These are phyloP conservation scores for Paraleonurus japonicus DNA, from an alignment of 257 asterid species.

Conservation along the genomic window DNA sequence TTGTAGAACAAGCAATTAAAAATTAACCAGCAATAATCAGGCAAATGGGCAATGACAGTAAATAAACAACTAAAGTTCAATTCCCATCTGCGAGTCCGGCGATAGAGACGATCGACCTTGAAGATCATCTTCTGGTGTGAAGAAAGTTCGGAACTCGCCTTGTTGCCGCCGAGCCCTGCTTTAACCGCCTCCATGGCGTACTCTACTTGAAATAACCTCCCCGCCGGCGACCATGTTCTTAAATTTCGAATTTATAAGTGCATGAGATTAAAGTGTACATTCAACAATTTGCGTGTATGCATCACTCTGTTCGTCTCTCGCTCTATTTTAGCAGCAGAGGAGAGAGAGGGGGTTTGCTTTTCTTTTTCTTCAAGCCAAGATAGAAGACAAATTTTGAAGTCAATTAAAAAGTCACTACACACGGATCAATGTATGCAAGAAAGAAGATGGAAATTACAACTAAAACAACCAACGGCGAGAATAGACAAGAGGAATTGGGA, in stretches of 20 bases:
- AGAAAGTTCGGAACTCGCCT: slow-evolving; percentile 88
- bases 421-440: too few species aligned
- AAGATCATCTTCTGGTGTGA: slow-evolving; percentile 99
- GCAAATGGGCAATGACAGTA: too few species aligned
- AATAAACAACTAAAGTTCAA: too few species aligned
- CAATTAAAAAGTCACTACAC: too few species aligned
- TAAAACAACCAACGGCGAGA: too few species aligned
- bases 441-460: too few species aligned
- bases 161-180: slow-evolving; percentile 99
- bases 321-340: slow-evolving; percentile 23
- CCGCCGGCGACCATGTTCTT: slow-evolving; percentile 98
- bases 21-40: too few species aligned
- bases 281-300: slow-evolving; percentile 2
- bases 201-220: slow-evolving; percentile 90
- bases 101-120: slow-evolving; percentile 93
- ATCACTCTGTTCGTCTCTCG: neutral
- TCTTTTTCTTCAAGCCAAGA: slow-evolving; percentile 67
- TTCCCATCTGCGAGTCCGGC: slow-evolving; percentile 99
- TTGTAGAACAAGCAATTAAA: too few species aligned
- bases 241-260: slow-evolving; percentile 41
- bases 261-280: slow-evolving; percentile 9
- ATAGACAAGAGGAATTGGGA: too few species aligned
- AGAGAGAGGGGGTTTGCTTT: slow-evolving; percentile 19
- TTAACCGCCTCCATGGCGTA: slow-evolving; percentile 99
- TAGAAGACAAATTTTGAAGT: too few species aligned